These are phyloP conservation scores for Lachnellula suecica DNA, from an alignment of 2,329 filamentous ascomycete species.

Conservation along the genomic window DNA sequence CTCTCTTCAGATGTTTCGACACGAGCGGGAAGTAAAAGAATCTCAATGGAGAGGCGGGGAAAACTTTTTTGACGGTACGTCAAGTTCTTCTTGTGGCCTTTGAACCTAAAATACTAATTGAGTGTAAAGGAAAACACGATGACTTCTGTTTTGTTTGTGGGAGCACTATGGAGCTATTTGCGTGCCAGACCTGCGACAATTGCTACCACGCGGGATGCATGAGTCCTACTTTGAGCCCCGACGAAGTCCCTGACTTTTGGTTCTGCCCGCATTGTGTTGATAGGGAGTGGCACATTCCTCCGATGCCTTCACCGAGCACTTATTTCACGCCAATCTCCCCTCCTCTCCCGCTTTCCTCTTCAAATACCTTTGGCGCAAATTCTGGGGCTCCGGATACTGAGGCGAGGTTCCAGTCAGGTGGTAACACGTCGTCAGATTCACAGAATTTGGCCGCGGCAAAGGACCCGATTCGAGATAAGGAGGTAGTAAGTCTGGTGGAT, in stretches of 20 bases:
- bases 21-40: background rate
- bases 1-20: background rate
- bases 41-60: constrained; percentile 10
- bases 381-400: background rate
- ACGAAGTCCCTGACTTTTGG: constrained; percentile 20
- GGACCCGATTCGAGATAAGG: too few relatives aligned
- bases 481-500: background rate
- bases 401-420: background rate
- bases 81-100: background rate
- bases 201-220: constrained; percentile 23
- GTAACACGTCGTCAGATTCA: background rate
- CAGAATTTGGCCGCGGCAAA: background rate
- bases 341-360: too few relatives aligned
- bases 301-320: background rate
- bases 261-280: constrained; percentile 24
- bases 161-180: constrained; percentile 13
- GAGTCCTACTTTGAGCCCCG: constrained; percentile 12
- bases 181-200: constrained; percentile 19
- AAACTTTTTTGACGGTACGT: constrained; percentile 9
- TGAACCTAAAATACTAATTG: background rate
- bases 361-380: background rate
- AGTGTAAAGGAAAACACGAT: constrained; percentile 14
- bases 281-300: constrained; percentile 16
- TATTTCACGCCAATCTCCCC: constrained; percentile 5
- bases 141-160: constrained; percentile 23